phyloP scores from a whole-genome alignment of 495 filamentous ascomycete species.

The Evansstolkia leycettana region DNA sequence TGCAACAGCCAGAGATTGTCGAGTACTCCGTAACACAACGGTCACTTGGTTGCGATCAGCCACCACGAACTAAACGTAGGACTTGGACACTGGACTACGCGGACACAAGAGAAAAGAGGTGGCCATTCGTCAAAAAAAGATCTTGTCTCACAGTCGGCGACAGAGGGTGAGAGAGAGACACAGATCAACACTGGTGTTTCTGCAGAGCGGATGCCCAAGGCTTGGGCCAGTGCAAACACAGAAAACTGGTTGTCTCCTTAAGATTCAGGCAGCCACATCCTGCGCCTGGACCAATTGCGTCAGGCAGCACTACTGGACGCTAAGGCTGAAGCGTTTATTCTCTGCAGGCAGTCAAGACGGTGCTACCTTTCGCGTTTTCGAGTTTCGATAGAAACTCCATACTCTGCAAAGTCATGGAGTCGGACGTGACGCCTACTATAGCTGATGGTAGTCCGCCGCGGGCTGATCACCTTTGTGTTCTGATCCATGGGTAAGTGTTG shows the following conservation, averaged over 20 bases:
- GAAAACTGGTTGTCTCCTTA: no score
- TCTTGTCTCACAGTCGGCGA: no score
- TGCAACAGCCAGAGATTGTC: no score
- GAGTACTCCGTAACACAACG: no score
- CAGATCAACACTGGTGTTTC: neutral
- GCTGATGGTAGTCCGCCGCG: constrained; percentile 9
- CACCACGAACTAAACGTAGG: no score
- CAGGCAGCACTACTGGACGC: neutral
- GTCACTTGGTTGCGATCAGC: no score
- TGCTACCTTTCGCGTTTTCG: neutral
- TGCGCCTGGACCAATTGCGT: neutral
- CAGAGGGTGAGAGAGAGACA: constrained; percentile 5
- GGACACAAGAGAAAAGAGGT: no score
- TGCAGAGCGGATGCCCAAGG: neutral
- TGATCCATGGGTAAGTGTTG: constrained; percentile 78
- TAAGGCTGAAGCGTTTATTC: neutral
- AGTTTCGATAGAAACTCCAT: neutral
- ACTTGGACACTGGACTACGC: no score
- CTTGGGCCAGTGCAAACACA: constrained; percentile 5
- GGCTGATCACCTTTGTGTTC: constrained; percentile 73
- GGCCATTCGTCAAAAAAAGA: no score
- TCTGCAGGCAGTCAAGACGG: neutral
- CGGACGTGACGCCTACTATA: neutral
- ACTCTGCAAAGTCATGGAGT: constrained; percentile 5
- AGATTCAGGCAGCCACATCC: constrained; percentile 7